Base-by-base conservation (phyloP, 192 early-diverging fungal species). In the Podila clonocystis region DNA sequence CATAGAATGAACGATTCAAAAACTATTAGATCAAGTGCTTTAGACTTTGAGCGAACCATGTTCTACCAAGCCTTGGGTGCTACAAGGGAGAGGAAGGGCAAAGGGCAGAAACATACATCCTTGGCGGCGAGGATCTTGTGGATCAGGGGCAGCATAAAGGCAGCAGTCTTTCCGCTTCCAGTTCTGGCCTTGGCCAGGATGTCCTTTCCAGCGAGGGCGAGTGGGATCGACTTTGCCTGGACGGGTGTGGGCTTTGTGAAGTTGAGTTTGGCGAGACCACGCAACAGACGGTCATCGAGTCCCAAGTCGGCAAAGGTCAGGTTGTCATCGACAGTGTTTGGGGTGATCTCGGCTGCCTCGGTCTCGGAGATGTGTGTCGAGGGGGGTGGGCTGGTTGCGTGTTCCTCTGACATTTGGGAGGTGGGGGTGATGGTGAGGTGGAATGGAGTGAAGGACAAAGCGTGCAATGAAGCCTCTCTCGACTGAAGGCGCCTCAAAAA, bases 131-230 rank as follows among this genome's bases (percentile, higher is more conserved):
- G 84, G 24, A 99, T 95, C 82, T 96, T 96, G 86, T 98, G 96
- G 29, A 98, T 80, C 20, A 98, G 83, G 1, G 98, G 97, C 28
- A 98, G 75, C 62, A 92, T 91, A 84, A 97, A 99, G 5, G 98
- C 98, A 20, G 96, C 94, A 8, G 98, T 98, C 85, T 99, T 99
- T 71, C 98, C 98, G 29, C 93, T 95, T 31, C 98, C 98, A 0
- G 97, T 99, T 58, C 95, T 88, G 26, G 98, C 97, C 50, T 92
- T 86, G 13, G 96, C 98, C 52, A 98, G 85, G 61, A 99, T 92
- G 73, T 99, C 97, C 72, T 95, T 97, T 50, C 98, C 97, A 36
- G 91, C 79, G 8, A 99, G 86, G 24, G 95, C 95, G 9, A 98
- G 87, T 12, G 98, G 96, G 67, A 99, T 97, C 3, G 93, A 92